Evolutionary conservation across 768 basidiomycete genomes (phyloP).

Genomic region (Phlebiopsis flavidoalba): DNA sequence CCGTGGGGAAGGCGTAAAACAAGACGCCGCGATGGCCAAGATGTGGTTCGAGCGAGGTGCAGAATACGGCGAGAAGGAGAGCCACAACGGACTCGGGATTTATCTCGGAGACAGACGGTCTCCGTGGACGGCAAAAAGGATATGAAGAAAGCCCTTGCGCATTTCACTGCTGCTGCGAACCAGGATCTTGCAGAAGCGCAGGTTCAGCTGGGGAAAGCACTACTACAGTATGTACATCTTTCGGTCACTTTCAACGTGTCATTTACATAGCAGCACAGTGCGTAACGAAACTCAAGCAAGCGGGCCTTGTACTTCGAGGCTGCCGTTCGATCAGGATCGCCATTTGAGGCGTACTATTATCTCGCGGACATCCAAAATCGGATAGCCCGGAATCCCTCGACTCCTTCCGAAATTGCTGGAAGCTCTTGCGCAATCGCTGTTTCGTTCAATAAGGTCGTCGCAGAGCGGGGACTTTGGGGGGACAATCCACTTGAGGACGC

Average conservation of each 20-base stretch:
- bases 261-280: slow-evolving; percentile 35
- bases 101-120: slow-evolving; percentile 87
- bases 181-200: slow-evolving; percentile 92
- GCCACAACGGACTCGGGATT: slow-evolving; percentile 87
- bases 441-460: slow-evolving; percentile 88
- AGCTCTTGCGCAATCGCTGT: slow-evolving; percentile 88
- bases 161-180: slow-evolving; percentile 77
- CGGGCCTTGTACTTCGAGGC: slow-evolving; percentile 76
- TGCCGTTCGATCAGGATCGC: slow-evolving; percentile 83
- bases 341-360: slow-evolving; percentile 94
- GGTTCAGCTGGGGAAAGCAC: slow-evolving; percentile 80
- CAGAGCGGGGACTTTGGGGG: slow-evolving; percentile 87
- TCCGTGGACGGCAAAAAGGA: slow-evolving; percentile 65
- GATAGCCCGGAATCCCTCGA: slow-evolving; percentile 39
- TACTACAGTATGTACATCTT: slow-evolving; percentile 46
- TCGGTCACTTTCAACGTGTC: background rate
- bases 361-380: slow-evolving; percentile 76
- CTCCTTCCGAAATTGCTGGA: slow-evolving; percentile 45
- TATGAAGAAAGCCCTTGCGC: slow-evolving; percentile 49
- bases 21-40: slow-evolving; percentile 70
- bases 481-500: slow-evolving; percentile 81
- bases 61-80: slow-evolving; percentile 79
- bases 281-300: slow-evolving; percentile 61
- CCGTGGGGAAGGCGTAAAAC: slow-evolving; percentile 85
- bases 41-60: slow-evolving; percentile 94